Evolutionary conservation across 352 stramenopile genomes (phyloP), one percentile per base, ranked within the genome.

Genomic region (Globisporangium irregulare): DNA sequence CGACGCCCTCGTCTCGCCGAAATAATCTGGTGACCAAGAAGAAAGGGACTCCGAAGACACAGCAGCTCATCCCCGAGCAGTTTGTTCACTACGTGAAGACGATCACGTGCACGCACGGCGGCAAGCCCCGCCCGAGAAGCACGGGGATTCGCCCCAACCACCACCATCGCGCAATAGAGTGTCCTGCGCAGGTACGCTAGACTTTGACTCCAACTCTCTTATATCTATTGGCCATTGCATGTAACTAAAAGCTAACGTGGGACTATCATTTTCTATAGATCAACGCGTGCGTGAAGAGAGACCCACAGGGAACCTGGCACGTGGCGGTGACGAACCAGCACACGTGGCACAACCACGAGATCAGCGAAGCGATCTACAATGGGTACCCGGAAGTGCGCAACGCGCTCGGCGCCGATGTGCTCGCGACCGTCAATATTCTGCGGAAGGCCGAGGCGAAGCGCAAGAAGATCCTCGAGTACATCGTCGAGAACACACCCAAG

Each of bases 281-380:
- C 61, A 81, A 81, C 59, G 75, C 75, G 29, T 81, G 75, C 57
- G 75, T 81, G 29, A 72, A 81, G 57, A 69, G 59, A 50, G 72
- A 72, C 25, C 56, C 22, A 2, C 38, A 64, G 7, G 66, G 65
- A 15, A 32, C 36, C 25, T 78, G 72, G 72, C 65, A 67, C 18
- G 67, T 81, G 14, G 59, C 71, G n/a, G 65, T 81, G 46, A 81
- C 75, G 20, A 75, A 71, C 58, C 72, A 79, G 64, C 34, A 73
- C 46, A 61, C 73, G 51, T 76, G 71, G 62, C 75, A 81, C 66
- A 81, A 81, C 67, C 75, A 81, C 64, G 67, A 71, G 24, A 51
- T 81, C 53, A 73, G 57, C 34, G 67, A 59, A 18, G 59, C 51
- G 59, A 62, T 74, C 50, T 80, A 76, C 69, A 67, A 70, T 29